Percentiles rank a stretch among this genome's conserved stretches.
phyloP scores from a whole-genome alignment of 345 rosid species.

The Aquilaria yunnanensis region DNA sequence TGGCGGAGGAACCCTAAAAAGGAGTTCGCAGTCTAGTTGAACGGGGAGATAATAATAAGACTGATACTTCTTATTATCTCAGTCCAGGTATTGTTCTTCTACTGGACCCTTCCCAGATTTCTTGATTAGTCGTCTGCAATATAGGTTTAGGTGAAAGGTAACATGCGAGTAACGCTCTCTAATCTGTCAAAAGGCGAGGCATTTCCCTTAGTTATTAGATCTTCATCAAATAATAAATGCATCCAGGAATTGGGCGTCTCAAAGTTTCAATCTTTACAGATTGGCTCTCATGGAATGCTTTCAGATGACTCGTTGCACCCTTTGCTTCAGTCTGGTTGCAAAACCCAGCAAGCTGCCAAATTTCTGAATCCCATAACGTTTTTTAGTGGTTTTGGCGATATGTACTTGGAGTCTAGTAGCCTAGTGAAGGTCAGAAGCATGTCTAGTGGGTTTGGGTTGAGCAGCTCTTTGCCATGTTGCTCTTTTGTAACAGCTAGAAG shows the following conservation, averaged over 20 bases:
- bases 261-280: constrained; percentile 27
- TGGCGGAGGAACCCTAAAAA: background rate
- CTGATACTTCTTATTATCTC: background rate
- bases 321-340: constrained; percentile 12
- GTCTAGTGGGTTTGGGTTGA: constrained; percentile 25
- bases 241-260: constrained; percentile 21
- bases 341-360: constrained; percentile 5
- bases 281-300: constrained; percentile 26
- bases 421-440: constrained; percentile 21
- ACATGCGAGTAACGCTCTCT: constrained; percentile 32
- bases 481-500: constrained; percentile 17
- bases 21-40: background rate
- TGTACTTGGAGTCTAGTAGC: constrained; percentile 19
- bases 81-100: constrained; percentile 12
- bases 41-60: constrained; percentile 8
- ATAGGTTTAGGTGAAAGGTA: no score
- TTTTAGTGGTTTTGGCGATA: constrained; percentile 18
- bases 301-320: constrained; percentile 28
- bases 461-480: constrained; percentile 17
- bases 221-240: constrained; percentile 41
- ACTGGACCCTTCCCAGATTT: background rate
- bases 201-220: constrained; percentile 51
- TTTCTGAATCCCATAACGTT: constrained; percentile 13
- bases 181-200: constrained; percentile 47
- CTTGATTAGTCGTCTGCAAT: constrained; percentile 3